These are phyloP conservation scores for Cryptosporidium ubiquitum DNA, from an alignment of 169 alveolate genomes.

Conservation along the genomic window DNA sequence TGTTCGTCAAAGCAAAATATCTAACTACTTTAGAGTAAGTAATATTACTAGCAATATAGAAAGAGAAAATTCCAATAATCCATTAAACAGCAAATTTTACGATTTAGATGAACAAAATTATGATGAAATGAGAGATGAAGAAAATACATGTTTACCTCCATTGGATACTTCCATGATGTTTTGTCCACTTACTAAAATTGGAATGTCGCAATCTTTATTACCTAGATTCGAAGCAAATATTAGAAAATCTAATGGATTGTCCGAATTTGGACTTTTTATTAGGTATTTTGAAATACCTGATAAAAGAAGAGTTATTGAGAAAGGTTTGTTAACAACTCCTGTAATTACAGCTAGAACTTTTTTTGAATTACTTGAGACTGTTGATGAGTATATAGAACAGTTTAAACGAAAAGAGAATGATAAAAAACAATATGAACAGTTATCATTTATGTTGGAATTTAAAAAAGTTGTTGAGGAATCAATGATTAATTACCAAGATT, in stretches of 20 bases:
- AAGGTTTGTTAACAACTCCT: constrained; percentile 1
- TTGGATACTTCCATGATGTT: constrained; percentile 47
- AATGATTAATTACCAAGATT: constrained; percentile 2
- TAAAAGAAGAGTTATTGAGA: constrained; percentile 40
- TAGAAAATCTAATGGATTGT: constrained; percentile 26
- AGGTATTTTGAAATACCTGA: constrained; percentile 57
- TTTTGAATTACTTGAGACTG: constrained; percentile 24
- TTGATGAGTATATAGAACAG: constrained; percentile 53
- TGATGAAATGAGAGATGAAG: constrained; percentile 49
- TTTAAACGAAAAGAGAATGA: constrained; percentile 40
- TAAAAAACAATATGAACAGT: constrained; percentile 13
- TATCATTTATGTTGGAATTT: constrained; percentile 19
- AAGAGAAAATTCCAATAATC: neutral
- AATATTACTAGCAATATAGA: neutral
- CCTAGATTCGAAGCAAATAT: constrained; percentile 50
- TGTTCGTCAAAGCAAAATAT: neutral
- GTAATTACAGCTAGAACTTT: constrained; percentile 27
- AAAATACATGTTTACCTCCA: constrained; percentile 22
- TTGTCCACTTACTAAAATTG: constrained; percentile 55
- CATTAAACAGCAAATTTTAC: neutral
- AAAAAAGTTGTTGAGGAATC: constrained; percentile 30
- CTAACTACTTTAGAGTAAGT: constrained; percentile 1
- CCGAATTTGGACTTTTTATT: constrained; percentile 48
- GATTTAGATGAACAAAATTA: constrained; percentile 12
- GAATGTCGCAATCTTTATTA: constrained; percentile 34